Base-by-base conservation (phyloP, 352 stramenopile genomes). In the Pythium myriotylum region DNA sequence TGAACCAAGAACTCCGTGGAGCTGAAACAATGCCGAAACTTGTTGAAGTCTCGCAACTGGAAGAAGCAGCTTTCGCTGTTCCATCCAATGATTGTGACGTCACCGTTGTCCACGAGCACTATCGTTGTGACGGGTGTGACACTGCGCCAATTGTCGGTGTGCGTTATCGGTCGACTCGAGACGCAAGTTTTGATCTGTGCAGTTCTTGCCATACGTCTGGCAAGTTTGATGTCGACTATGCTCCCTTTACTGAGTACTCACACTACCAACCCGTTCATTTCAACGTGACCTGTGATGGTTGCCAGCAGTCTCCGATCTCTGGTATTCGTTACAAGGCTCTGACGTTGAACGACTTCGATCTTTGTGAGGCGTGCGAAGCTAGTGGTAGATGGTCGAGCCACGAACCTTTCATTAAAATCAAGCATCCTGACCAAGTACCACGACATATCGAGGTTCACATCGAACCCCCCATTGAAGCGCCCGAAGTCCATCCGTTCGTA, bases 271-370 rank as follows among this genome's bases (percentile, higher is more conserved):
- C 26, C 1, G 48, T 80, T 16, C 80, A 89, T 43, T 46, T 74
- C 6, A 67, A 55, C 9, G 47, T 89, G 3, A 54, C 74, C 17
- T 89, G 80, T n/a, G 65, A 87, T 46, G 76, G 80, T 19, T 89
- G 84, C 51, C 65, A 83, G 29, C 79, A 84, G 73, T 77, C 60
- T 22, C 81, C 82, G 8, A 79, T 94, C 52, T 60, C 84, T 9
- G 84, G 84, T 5, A 33, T 69, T 14, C 80, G 84, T 20, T 94
- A 86, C 66, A 91, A 91, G 69, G 86, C 81, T 23, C 67, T 77
- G 10, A 72, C 76, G 6, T 58, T 70, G 12, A 69, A 74, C 20
- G 63, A 94, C 64, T 94, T 89, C 47, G 84, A 94, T 37, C 54
- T 94, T 20, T 94, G 84, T 50, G 73, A 84, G 56, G 46, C 57